Percentiles rank a stretch among this genome's conserved stretches.
phyloP scores from a whole-genome alignment of 2,329 filamentous ascomycete genomes.

The Botrytis paeoniae region DNA sequence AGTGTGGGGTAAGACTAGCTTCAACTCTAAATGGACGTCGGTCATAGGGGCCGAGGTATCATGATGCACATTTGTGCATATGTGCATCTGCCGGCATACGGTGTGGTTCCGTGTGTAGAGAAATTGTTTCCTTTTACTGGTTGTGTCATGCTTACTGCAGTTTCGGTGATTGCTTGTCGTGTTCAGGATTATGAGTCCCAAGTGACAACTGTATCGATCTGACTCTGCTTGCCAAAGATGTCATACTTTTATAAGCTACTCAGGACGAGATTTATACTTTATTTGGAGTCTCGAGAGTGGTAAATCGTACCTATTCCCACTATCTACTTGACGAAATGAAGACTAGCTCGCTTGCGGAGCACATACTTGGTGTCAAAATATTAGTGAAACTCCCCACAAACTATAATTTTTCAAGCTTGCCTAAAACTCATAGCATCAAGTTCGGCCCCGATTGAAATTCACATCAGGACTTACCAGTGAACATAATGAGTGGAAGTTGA shows the following conservation, averaged over 20 bases:
- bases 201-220: not conserved
- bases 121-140: too few relatives aligned
- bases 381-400: not conserved
- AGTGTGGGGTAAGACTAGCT: slow-evolving; percentile 22
- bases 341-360: not conserved
- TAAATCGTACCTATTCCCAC: not conserved
- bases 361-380: not conserved
- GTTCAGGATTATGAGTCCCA: not conserved
- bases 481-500: too few relatives aligned
- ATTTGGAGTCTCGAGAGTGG: not conserved
- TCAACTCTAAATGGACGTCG: slow-evolving; percentile 17
- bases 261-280: not conserved
- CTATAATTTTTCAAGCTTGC: not conserved
- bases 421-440: too few relatives aligned
- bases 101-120: not conserved
- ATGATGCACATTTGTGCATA: not conserved
- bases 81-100: not conserved
- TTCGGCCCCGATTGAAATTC: too few relatives aligned
- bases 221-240: not conserved
- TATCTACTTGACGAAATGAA: accelerated
- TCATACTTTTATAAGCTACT: not conserved
- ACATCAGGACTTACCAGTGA: not conserved
- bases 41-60: slow-evolving; percentile 1
- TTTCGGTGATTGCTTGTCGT: not conserved
- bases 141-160: too few relatives aligned